A percentile compares a stretch with the other conserved stretches of the same genome.
Evolutionary conservation across 805 yeast genomes (phyloP).

Genomic region (Saccharomyces eubayanus): DNA sequence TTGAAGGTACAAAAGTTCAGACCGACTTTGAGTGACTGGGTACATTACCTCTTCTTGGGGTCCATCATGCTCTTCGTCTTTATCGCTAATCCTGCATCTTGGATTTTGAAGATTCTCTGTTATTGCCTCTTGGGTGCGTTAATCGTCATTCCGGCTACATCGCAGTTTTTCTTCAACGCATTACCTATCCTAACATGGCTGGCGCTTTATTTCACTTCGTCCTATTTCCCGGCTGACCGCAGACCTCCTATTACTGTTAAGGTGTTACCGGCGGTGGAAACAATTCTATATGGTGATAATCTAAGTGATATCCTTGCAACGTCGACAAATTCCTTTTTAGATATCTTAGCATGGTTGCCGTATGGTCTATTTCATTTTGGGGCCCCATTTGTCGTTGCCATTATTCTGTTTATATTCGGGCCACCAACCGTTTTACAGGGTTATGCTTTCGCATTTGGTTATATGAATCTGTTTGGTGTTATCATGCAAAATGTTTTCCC

Average conservation of each 20-base stretch:
- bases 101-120: conserved; percentile 31
- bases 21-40: conserved; percentile 41
- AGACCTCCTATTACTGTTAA: conserved; percentile 88
- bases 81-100: conserved; percentile 46
- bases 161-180: conserved; percentile 78
- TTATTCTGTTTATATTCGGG: conserved; percentile 70
- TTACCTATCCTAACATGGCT: conserved; percentile 83
- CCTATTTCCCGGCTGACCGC: conserved; percentile 62
- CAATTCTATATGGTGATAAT: conserved; percentile 86
- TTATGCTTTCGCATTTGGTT: conserved; percentile 90
- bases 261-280: conserved; percentile 83
- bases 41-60: conserved; percentile 43
- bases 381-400: conserved; percentile 83
- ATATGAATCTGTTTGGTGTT: conserved; percentile 85
- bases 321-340: conserved; percentile 53
- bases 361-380: conserved; percentile 86
- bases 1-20: conserved; percentile 36
- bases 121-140: conserved; percentile 36
- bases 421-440: conserved; percentile 82
- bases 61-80: conserved; percentile 52
- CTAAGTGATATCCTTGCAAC: conserved; percentile 76
- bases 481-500: conserved; percentile 76
- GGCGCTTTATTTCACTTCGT: conserved; percentile 67
- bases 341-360: conserved; percentile 90
- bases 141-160: conserved; percentile 63